Base-by-base conservation (phyloP, 2,329 filamentous ascomycete species). In the Decorospora gaudefroyi region DNA sequence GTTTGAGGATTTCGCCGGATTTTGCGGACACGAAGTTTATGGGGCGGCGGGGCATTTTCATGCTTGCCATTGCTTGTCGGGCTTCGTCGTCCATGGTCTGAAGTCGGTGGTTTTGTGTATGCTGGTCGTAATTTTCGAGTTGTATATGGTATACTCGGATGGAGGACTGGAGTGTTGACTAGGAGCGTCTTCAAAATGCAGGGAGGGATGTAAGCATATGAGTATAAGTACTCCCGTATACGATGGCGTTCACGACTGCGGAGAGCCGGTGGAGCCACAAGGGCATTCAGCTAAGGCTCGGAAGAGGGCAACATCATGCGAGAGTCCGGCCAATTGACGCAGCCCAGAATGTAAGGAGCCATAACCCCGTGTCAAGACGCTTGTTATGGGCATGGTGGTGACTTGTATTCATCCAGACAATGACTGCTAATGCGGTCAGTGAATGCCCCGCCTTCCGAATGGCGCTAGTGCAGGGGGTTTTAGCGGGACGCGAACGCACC, bases 21-120 rank as follows among this genome's bases (percentile, higher is more conserved):
- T 71, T 72, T 3, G 72, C 73, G 1, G 75, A 70, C 9, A 80
- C 73, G 51, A 76, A 77, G 61, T 75, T 75, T 53, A 79, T 72
- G 26, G 73, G 71, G 11, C 69, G 62, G 32, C 70, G 60, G 4
- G 74, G 75, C 55, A 76, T 73, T 15, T 61, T 49, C 64, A 69
- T 68, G 18, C 22, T 55, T 22, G 63, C 59, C 4, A 68, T 52
- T 8, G 65, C 63, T 55, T 64, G 52, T 46, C 59, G 48, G 19
- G 64, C 61, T 61, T 69, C 65, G 50, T 68, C 63, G 47, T 70
- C 67, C 67, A 70, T 70, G 18, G 11, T 58, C 37, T 15, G 26
- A 7, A 8, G 6, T 28, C 18, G 34, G 22, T 25, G 13, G 19
- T 12, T 34, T 19, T 25, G 11, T 9, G 5, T 27, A 2, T 33